Evolutionary conservation across 345 rosid species (phyloP).

Genomic region (Punica granatum): DNA sequence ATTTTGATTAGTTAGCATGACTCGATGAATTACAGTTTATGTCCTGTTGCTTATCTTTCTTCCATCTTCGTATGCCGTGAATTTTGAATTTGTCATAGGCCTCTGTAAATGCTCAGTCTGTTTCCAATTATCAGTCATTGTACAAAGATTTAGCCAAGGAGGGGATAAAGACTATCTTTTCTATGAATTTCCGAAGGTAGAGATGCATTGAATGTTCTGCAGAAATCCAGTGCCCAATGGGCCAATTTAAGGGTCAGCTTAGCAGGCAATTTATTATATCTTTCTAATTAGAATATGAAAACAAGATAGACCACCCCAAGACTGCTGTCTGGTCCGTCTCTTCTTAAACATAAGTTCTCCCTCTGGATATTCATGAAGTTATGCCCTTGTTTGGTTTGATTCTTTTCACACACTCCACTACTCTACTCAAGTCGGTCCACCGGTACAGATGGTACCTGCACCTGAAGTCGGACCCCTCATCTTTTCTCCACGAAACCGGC

Average conservation of each 20-base stretch:
- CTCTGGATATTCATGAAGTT: neutral
- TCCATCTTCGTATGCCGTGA: neutral
- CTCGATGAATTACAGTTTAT: neutral
- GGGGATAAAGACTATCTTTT: neutral
- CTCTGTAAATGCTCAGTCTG: neutral
- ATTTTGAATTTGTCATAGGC: neutral
- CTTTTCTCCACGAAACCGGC: neutral
- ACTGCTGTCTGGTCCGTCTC: neutral
- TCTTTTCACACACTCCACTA: neutral
- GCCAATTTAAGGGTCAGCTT: neutral
- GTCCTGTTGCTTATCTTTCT: neutral
- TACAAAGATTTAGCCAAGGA: neutral
- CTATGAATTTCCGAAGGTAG: neutral
- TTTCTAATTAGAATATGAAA: neutral
- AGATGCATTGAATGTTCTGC: neutral
- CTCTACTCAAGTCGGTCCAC: neutral
- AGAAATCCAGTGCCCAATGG: neutral
- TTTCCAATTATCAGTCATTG: neutral
- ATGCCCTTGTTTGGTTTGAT: neutral
- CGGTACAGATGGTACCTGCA: neutral
- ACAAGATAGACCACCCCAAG: neutral
- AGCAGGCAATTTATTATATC: neutral
- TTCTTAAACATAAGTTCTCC: neutral
- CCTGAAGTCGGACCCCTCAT: neutral
- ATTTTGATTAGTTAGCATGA: neutral